phyloP scores from a whole-genome alignment of 1,284 basidiomycete species.

The Tilletia caries region DNA sequence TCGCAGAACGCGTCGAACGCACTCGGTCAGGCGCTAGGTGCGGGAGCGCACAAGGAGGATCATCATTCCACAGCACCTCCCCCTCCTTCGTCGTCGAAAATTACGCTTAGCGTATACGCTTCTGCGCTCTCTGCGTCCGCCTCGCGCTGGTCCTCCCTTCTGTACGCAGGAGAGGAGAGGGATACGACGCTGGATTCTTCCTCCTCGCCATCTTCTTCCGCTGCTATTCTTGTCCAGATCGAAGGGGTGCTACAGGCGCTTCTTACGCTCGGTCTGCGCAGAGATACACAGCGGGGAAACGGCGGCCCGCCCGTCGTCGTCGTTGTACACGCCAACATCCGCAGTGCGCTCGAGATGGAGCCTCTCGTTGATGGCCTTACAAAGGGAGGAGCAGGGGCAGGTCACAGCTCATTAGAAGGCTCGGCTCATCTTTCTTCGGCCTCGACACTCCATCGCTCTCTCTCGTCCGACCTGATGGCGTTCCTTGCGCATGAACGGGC shows the following conservation, averaged over 20 bases:
- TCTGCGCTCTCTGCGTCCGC: too few relatives aligned
- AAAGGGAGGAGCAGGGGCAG: not conserved
- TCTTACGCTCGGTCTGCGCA: not conserved
- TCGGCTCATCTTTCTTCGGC: not conserved
- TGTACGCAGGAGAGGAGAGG: too few relatives aligned
- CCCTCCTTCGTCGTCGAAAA: too few relatives aligned
- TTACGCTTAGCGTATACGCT: too few relatives aligned
- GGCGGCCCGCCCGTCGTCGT: not conserved
- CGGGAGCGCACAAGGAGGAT: not conserved
- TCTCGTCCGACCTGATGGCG: not conserved
- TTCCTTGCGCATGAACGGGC: not conserved
- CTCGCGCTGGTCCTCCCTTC: too few relatives aligned
- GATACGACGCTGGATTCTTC: too few relatives aligned
- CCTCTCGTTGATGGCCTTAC: not conserved
- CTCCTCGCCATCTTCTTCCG: not conserved
- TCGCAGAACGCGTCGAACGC: not conserved
- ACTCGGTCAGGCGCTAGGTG: not conserved
- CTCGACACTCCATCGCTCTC: not conserved
- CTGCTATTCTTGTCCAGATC: not conserved
- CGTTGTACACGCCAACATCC: not conserved
- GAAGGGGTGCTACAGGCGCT: constrained; percentile 9
- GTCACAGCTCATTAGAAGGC: not conserved
- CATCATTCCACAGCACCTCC: too few relatives aligned
- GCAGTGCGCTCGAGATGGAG: not conserved
- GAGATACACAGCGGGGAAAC: too few relatives aligned